These are phyloP conservation scores for Selenicereus undatus DNA, from an alignment of 148 eudicot genomes.

Conservation along the genomic window DNA sequence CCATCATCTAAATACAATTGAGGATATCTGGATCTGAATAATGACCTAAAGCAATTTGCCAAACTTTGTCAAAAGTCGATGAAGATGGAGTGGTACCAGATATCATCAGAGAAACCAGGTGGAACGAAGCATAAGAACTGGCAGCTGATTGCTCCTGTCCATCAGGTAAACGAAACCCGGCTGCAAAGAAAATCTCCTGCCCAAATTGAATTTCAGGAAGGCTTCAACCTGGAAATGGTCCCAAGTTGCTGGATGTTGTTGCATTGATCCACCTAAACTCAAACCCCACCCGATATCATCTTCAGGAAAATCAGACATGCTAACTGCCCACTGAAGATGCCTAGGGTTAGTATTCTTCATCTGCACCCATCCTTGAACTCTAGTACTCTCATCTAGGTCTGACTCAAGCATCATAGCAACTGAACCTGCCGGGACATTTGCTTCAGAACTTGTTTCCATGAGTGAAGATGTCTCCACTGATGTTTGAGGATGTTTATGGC, in stretches of 20 bases:
- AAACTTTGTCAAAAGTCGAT: neutral
- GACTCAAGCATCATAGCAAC: constrained; percentile 69
- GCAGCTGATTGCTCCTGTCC: constrained; percentile 54
- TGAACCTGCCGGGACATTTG: constrained; percentile 30
- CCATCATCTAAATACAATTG: too few species aligned
- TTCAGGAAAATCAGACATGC: constrained; percentile 69
- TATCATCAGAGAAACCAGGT: constrained; percentile 56
- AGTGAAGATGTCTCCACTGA: constrained; percentile 31
- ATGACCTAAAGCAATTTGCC: neutral
- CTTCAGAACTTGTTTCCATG: constrained; percentile 19
- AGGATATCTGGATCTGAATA: neutral
- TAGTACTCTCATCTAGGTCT: constrained; percentile 70
- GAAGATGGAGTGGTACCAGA: too few species aligned
- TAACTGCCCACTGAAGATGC: constrained; percentile 63
- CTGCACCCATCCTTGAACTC: constrained; percentile 79
- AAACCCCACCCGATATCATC: constrained; percentile 94
- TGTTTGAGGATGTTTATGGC: constrained; percentile 30
- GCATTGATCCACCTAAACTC: constrained; percentile 57
- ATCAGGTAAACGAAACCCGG: constrained; percentile 63
- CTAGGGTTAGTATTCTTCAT: constrained; percentile 43
- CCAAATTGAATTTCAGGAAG: constrained; percentile 59
- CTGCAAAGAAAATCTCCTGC: constrained; percentile 51
- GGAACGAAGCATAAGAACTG: constrained; percentile 62
- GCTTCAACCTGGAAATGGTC: constrained; percentile 79
- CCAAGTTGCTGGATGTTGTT: constrained; percentile 42